Evolutionary conservation across 2,329 filamentous ascomycete species (phyloP), one percentile per base, ranked within the genome.

Genomic region (Neocucurbitaria cava): DNA sequence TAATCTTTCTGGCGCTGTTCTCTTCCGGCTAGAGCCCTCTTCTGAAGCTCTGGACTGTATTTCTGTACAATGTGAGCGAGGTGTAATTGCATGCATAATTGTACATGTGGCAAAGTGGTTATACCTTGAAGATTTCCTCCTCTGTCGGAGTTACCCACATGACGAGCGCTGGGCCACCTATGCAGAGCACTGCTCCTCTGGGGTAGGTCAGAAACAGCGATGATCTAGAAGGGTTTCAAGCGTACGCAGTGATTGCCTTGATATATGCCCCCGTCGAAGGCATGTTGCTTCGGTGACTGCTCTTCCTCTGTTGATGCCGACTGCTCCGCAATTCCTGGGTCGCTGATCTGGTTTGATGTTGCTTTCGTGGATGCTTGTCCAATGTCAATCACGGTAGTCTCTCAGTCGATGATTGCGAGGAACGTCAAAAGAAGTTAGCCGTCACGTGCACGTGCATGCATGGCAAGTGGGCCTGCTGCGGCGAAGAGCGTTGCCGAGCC

Each of bases 21-120:
- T 17, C 92, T 85, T 54, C 88, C 85, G 76, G 93, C 92, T n/a
- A 96, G 80, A 58, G 90, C 92, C 70, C 90, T 86, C 76, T 91
- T 90, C 73, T 95, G 90, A n/a, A 99, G 84, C 30, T 98, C 95
- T 0, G 94, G 94, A 76, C 94, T 98, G 80, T 98, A 98, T 77
- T 84, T 87, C 80, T 91, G 61, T 39, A 35, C 40, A 21, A 30
- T 55, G 49, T 59, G 41, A 43, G 44, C 26, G 33, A 26, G 33
- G 21, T 49, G 47, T 39, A 33, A 10, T n/a, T 13, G 41, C 21
- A 15, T 15, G 15, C 33, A 5, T 39, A 42, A 44, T 42, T 13
- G 36, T 44, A 46, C 61, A 64, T 46, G 59, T 64, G 65, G 62
- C 53, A 36, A 52, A 49, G 20, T 38, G 38, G 17, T 44, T 49